These are phyloP conservation scores for Leucaena leucocephala DNA, from an alignment of 306 rosid species.

Conservation along the genomic window DNA sequence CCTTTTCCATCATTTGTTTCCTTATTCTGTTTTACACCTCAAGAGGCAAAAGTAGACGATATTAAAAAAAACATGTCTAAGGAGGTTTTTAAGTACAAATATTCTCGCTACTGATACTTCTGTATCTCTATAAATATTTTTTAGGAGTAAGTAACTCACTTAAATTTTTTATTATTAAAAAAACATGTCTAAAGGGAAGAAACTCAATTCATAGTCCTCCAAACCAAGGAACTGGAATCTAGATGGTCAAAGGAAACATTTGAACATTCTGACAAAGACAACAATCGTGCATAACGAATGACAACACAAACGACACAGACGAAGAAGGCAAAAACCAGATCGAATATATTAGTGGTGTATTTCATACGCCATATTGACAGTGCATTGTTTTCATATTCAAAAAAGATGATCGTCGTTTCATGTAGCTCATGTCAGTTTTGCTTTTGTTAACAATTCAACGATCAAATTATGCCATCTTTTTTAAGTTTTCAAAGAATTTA, in stretches of 20 bases:
- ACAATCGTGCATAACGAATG: constrained; percentile 30
- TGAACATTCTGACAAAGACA: constrained; percentile 26
- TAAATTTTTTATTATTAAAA: too few relatives aligned
- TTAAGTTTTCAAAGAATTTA: constrained; percentile 37
- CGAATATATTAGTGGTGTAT: background rate
- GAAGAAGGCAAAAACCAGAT: background rate
- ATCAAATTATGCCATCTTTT: constrained; percentile 28
- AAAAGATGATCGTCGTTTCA: background rate
- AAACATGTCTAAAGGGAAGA: background rate
- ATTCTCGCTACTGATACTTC: too few relatives aligned
- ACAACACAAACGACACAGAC: constrained; percentile 7
- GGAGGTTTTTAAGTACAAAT: too few relatives aligned
- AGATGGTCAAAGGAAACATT: constrained; percentile 34
- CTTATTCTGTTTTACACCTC: background rate
- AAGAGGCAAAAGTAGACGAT: background rate
- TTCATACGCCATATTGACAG: constrained; percentile 22
- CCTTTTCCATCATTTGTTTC: background rate
- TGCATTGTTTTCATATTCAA: background rate
- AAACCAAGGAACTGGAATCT: background rate
- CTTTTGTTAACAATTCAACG: constrained; percentile 23
- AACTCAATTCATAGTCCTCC: background rate
- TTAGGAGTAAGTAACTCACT: too few relatives aligned
- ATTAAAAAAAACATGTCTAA: background rate
- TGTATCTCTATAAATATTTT: too few relatives aligned
- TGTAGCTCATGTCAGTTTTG: constrained; percentile 12